Base-by-base conservation (phyloP, 805 yeast genomes). In the Kluyveromyces nonfermentans region DNA sequence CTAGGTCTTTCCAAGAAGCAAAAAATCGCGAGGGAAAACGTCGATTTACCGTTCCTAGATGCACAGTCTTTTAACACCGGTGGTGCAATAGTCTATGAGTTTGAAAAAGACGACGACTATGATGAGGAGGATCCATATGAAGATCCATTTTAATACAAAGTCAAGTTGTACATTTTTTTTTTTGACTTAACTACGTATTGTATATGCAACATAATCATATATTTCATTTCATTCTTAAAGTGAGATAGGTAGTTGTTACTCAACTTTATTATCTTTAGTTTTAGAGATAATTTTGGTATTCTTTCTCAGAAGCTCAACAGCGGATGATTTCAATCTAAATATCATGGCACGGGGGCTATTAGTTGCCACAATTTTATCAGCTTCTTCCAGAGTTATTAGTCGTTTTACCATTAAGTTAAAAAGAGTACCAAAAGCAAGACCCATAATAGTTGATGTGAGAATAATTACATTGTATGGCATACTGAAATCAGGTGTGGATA, bases 391-490 rank as follows among this genome's bases (percentile, higher is more conserved):
- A 0, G 90, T 77, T 0, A 88, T 80, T 9, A 85, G 75, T 54
- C 78, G 72, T 55, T 88, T 85, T 7, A 81, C 78, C 37, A 93
- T 58, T 42, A 88, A 67, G 56, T 90, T 89, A 67, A 80, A 88
- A 1, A 89, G 57, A 0, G 90, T 78, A 7, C 97, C 97, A 66
- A 89, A 90, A 0, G 90, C 81, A 46, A 93, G 68, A 0, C 97
- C 87, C 86, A 93, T 83, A 6, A 88, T 82, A 0, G 98, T 93
- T 7, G 95, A 85, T 0, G 97, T 85, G 49, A 93, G 70, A 37
- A 93, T 93, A 48, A 93, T 90, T 35, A 93, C 98, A 55, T 93
- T 93, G 62, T 93, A 93, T 0, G 98, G 98, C 98, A 93, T 93
- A 49, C 95, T 85, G 65, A 93, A 93, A 66, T 93, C 98, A 0